Percentiles rank a stretch among this genome's conserved stretches.
These are phyloP conservation scores for Saturnispora dispora DNA, from an alignment of 805 yeast genomes.

Conservation along the genomic window DNA sequence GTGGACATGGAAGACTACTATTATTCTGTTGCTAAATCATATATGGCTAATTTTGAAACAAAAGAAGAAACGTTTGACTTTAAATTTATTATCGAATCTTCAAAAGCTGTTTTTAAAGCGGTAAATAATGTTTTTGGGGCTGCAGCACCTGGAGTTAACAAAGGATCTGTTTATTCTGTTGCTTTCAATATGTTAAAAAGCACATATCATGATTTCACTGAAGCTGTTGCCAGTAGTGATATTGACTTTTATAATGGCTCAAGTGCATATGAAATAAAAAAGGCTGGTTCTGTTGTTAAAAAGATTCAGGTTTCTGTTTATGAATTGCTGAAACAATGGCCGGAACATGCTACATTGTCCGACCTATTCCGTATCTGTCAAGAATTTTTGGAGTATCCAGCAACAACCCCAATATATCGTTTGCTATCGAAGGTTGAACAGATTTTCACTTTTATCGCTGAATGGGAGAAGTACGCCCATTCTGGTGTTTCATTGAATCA, in stretches of 20 bases:
- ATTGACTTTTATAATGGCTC: conserved; percentile 61
- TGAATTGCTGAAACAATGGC: conserved; percentile 62
- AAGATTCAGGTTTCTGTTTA: conserved; percentile 37
- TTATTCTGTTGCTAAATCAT: conserved; percentile 39
- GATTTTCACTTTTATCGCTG: conserved; percentile 69
- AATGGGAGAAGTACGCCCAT: conserved; percentile 92
- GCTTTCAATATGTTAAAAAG: conserved; percentile 27
- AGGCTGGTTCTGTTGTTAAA: conserved; percentile 43
- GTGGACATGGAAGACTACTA: conserved; percentile 37
- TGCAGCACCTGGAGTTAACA: conserved; percentile 18
- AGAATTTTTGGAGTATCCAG: conserved; percentile 57
- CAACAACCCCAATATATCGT: conserved; percentile 65
- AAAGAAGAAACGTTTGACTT: conserved; percentile 20
- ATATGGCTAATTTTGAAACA: conserved; percentile 34
- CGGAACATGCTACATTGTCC: conserved; percentile 85
- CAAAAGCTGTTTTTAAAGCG: conserved; percentile 22
- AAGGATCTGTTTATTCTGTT: conserved; percentile 28
- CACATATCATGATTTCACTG: conserved; percentile 26
- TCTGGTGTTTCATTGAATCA: conserved; percentile 55
- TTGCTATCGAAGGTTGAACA: conserved; percentile 79
- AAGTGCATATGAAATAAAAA: conserved; percentile 49
- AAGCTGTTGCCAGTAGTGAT: conserved; percentile 15
- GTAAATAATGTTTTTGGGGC: conserved; percentile 20
- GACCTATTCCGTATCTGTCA: conserved; percentile 53
- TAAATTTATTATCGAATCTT: conserved; percentile 31